Base-by-base conservation (phyloP, 768 basidiomycete genomes). In the Harrya chromipes region DNA sequence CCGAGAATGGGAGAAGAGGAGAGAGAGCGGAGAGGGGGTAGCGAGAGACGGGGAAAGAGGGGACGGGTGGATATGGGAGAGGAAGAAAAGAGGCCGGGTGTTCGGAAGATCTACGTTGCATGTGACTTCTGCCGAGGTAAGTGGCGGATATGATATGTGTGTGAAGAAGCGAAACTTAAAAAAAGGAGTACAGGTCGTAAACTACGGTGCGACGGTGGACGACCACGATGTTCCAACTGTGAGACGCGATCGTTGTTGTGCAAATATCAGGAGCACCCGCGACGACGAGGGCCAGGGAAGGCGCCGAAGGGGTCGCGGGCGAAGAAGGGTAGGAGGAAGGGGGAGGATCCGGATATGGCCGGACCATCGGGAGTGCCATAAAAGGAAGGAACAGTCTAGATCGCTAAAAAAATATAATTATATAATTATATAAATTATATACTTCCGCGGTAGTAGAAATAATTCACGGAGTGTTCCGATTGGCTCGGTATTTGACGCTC, bases 81-180 rank as follows among this genome's bases (percentile, higher is more conserved):
- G 16, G 45, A 39, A 17, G 66, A 60, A 41, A 66, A 48, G 64
- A 59, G 61, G 49, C 39, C 45, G 43, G 56, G 42, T 2, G 42
- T 17, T 5, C 60, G 60, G 33, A 68, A 68, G 55, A 70, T 68
- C 50, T 68, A 68, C 39, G 58, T 89, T 31, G 87, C 87, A 50
- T 90, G 87, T 70, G 74, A 85, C 67, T 88, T 88, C 65, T 90
- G 87, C 71, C 76, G 87, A 77, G 77, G 87, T 83, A 56, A 72
- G 77, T 61, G 21, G 44, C 10, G 14, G 13, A 44, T 6, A 16
- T 27, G 6, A 27, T 29, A 27, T 27, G 9, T 4, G 38, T 45
- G 34, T 35, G 36, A 2, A 34, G 6, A 24, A 21, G 21, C 12
- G n/a, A 23, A 26, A 4, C 23, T n/a, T 42, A 26, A 29, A 36